These are phyloP conservation scores for Apiospora rasikravindrae DNA, from an alignment of 2,329 filamentous ascomycete genomes.

Conservation along the genomic window DNA sequence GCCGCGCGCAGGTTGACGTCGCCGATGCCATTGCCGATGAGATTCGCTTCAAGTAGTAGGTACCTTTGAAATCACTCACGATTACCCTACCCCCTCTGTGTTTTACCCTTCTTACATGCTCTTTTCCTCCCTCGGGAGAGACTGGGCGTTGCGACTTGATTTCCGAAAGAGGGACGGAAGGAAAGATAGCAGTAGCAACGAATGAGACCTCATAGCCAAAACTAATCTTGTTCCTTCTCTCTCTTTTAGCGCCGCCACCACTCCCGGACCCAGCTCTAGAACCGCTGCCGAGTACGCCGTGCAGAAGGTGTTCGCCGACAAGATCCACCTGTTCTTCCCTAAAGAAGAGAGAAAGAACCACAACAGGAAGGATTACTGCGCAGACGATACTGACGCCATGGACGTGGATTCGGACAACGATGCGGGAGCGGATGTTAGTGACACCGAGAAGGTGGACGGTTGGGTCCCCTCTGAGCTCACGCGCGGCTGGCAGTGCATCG, in stretches of 20 bases:
- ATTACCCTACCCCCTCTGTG: too few relatives aligned
- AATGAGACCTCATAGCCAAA: too few relatives aligned
- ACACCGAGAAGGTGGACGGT: not conserved
- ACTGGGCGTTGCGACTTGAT: too few relatives aligned
- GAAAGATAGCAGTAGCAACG: too few relatives aligned
- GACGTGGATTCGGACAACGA: not conserved
- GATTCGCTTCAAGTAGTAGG: not conserved
- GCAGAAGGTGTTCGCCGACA: slow-evolving; percentile 33
- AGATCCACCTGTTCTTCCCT: not conserved
- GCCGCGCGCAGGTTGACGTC: not conserved
- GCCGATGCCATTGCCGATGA: not conserved
- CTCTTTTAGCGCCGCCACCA: not conserved
- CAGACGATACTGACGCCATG: not conserved
- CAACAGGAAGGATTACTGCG: not conserved
- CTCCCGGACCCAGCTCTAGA: slow-evolving; percentile 10
- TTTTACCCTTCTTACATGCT: too few relatives aligned
- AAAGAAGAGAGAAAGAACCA: too few relatives aligned
- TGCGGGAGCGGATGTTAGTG: too few relatives aligned
- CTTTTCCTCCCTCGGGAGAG: not conserved
- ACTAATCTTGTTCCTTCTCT: not conserved
- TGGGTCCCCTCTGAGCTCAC: slow-evolving; percentile 3
- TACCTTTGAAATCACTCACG: not conserved
- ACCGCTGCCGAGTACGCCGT: slow-evolving; percentile 16
- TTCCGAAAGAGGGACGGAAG: too few relatives aligned
- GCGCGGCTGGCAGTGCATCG: not conserved